Conservation (phyloP, 495 filamentous ascomycete species). For the Penicillium paxilli region DNA sequence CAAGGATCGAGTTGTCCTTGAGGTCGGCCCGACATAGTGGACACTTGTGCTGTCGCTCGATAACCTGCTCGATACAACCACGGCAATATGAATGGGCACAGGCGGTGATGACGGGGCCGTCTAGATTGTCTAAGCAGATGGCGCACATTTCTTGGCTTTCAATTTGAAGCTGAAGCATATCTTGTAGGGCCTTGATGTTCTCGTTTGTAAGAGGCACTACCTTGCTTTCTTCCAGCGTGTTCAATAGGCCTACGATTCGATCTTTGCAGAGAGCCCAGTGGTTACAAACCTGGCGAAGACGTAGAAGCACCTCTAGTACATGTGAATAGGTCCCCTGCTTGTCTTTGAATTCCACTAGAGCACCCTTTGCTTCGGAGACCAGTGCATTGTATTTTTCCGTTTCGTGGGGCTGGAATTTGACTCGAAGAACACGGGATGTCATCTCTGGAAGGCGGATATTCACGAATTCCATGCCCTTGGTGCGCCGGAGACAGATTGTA, state of each 20-base stretch:
- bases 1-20: slow-evolving; percentile 55
- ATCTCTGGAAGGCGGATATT: slow-evolving; percentile 78
- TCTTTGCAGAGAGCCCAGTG: slow-evolving; percentile 82
- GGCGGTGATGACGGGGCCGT: slow-evolving; percentile 78
- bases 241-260: slow-evolving; percentile 68
- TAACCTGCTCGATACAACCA: slow-evolving; percentile 74
- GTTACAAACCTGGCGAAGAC: slow-evolving; percentile 84
- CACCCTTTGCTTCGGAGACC: slow-evolving; percentile 73
- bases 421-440: slow-evolving; percentile 76
- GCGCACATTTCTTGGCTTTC: slow-evolving; percentile 83
- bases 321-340: slow-evolving; percentile 56
- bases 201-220: slow-evolving; percentile 71
- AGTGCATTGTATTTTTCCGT: slow-evolving; percentile 78
- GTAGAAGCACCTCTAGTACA: slow-evolving; percentile 79
- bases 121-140: slow-evolving; percentile 75
- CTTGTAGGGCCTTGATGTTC: slow-evolving; percentile 71
- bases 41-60: slow-evolving; percentile 79
- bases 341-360: slow-evolving; percentile 60
- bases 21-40: slow-evolving; percentile 85
- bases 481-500: slow-evolving; percentile 79
- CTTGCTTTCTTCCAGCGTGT: slow-evolving; percentile 62
- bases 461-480: slow-evolving; percentile 89
- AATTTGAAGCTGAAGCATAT: slow-evolving; percentile 75
- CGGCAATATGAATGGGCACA: slow-evolving; percentile 84
- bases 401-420: slow-evolving; percentile 76